Percentiles rank a stretch among this genome's conserved stretches.
Evolutionary conservation across 2,329 filamentous ascomycete genomes (phyloP).

Genomic region (Exophiala aquamarina): DNA sequence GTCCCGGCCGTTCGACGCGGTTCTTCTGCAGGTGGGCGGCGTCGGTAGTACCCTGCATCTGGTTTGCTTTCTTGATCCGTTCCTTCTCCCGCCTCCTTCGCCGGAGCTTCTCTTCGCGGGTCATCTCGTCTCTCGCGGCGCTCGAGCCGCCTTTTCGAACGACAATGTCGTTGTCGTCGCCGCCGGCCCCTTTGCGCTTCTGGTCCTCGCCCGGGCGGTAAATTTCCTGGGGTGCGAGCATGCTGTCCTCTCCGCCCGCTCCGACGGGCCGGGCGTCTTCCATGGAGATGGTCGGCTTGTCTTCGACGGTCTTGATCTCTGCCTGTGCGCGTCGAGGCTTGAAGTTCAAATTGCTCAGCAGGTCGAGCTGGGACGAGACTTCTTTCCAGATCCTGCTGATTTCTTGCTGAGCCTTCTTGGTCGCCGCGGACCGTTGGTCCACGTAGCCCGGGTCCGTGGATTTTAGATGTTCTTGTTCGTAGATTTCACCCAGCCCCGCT

Average conservation of each 20-base stretch:
- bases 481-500: conserved; percentile 85
- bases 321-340: conserved; percentile 81
- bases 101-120: conserved; percentile 77
- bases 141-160: conserved; percentile 44
- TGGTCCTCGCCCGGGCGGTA: conserved; percentile 74
- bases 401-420: conserved; percentile 78
- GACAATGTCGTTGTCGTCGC: conserved; percentile 11
- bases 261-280: conserved; percentile 91
- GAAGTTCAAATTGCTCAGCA: conserved; percentile 92
- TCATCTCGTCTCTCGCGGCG: conserved; percentile 81
- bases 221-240: conserved; percentile 90
- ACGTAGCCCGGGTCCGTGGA: conserved; percentile 76
- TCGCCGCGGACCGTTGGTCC: conserved; percentile 78
- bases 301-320: conserved; percentile 81
- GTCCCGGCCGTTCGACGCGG: too few relatives aligned
- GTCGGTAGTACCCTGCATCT: conserved; percentile 42
- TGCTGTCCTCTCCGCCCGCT: conserved; percentile 66
- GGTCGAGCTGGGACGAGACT: conserved; percentile 76
- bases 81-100: conserved; percentile 81
- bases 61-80: conserved; percentile 66
- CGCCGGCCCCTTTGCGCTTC: conserved; percentile 26
- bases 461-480: conserved; percentile 88
- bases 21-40: too few relatives aligned
- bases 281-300: conserved; percentile 89
- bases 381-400: conserved; percentile 81